phyloP scores from a whole-genome alignment of 2,329 filamentous ascomycete species.

The Coniochaeta pulveracea region DNA sequence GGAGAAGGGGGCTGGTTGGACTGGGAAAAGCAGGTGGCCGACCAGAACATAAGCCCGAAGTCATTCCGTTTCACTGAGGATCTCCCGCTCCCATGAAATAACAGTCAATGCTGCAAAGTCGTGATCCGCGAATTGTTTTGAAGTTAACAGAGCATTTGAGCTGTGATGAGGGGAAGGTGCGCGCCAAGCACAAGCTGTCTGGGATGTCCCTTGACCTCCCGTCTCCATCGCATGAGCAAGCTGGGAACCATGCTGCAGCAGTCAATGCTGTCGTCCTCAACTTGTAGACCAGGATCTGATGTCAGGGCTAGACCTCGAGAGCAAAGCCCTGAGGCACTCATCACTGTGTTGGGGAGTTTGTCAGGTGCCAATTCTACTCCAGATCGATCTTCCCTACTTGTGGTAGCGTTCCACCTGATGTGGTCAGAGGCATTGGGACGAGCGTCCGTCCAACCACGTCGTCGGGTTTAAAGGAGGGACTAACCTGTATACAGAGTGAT shows the following conservation, averaged over 20 bases:
- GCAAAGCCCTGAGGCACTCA: not conserved
- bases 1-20: not conserved
- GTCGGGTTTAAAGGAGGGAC: too few relatives aligned
- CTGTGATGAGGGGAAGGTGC: not conserved
- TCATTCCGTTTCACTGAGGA: not conserved
- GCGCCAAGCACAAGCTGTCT: not conserved
- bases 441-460: not conserved
- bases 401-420: not conserved
- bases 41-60: not conserved
- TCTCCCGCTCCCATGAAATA: not conserved
- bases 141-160: too few relatives aligned
- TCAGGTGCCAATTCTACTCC: too few relatives aligned
- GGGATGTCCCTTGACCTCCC: conserved; percentile 2
- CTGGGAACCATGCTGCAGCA: not conserved
- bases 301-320: not conserved
- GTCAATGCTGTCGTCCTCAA: not conserved
- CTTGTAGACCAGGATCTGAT: not conserved
- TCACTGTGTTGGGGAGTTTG: not conserved
- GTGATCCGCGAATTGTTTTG: not conserved
- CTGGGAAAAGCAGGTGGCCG: not conserved
- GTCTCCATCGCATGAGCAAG: not conserved
- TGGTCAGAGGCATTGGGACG: not conserved
- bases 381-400: not conserved
- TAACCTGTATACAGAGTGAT: too few relatives aligned
- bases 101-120: not conserved